Conservation (phyloP, 441 rosid species). For the Lepidium campestre region DNA sequence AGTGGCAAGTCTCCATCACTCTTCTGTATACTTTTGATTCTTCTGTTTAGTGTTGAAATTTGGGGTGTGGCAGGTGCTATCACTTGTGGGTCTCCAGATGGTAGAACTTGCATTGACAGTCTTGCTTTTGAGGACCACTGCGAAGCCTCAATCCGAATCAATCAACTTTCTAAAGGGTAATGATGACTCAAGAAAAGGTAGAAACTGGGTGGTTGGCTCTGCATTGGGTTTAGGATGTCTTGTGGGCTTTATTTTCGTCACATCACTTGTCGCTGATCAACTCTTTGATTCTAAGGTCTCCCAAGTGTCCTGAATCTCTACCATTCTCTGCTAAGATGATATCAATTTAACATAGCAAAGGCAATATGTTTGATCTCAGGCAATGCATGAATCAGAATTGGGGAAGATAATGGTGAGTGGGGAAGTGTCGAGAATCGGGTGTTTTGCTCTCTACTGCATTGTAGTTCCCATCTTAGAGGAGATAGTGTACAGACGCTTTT, state of each 20-base stretch:
- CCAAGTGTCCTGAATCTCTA: background rate
- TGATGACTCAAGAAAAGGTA: constrained; percentile 20
- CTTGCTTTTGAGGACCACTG: constrained; percentile 42
- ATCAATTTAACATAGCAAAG: background rate
- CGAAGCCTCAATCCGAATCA: constrained; percentile 40
- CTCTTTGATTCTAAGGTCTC: constrained; percentile 44
- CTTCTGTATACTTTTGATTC: background rate
- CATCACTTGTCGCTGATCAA: constrained; percentile 42
- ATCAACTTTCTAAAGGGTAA: constrained; percentile 31
- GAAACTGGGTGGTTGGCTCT: constrained; percentile 63
- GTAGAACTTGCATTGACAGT: constrained; percentile 51
- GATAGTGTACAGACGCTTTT: constrained; percentile 72
- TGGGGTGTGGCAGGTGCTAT: constrained; percentile 39
- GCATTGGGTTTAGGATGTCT: constrained; percentile 53
- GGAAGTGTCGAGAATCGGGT: constrained; percentile 42
- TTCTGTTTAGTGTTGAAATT: background rate
- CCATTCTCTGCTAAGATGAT: background rate
- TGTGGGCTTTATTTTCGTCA: constrained; percentile 42
- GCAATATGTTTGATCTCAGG: constrained; percentile 34
- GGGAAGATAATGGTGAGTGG: constrained; percentile 55
- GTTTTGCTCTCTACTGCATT: constrained; percentile 50
- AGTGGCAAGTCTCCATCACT: background rate
- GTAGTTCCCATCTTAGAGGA: constrained; percentile 74
- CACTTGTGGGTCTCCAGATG: constrained; percentile 44
- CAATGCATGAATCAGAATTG: constrained; percentile 37